Evolutionary conservation across 345 rosid genomes (phyloP).

Genomic region (Erucastrum elatum): DNA sequence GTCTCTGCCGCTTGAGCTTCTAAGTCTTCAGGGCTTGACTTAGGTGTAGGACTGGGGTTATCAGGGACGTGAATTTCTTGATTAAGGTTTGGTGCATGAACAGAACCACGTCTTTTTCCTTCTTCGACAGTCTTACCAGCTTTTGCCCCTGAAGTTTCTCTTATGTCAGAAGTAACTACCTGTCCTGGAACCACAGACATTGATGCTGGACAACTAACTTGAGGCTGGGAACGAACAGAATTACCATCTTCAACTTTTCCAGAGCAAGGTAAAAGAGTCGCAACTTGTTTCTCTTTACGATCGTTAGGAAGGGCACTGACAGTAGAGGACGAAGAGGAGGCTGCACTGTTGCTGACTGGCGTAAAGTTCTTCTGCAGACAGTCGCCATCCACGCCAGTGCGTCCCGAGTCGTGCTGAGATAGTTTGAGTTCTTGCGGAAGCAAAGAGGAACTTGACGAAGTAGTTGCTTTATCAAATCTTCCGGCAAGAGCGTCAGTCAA

Average conservation of each 20-base stretch:
- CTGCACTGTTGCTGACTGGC: background rate
- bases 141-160: background rate
- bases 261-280: background rate
- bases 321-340: background rate
- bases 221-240: background rate
- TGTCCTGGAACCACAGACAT: background rate
- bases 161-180: background rate
- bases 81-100: background rate
- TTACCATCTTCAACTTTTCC: background rate
- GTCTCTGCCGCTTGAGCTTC: constrained; percentile 1
- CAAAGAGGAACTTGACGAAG: background rate
- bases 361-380: background rate
- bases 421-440: background rate
- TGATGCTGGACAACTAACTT: background rate
- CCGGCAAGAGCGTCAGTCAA: background rate
- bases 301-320: background rate
- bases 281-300: background rate
- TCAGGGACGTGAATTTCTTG: background rate
- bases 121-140: background rate
- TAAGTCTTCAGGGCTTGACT: background rate
- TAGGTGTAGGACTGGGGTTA: background rate
- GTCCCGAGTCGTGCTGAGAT: background rate
- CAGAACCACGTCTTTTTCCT: no score
- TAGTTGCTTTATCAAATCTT: background rate
- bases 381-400: background rate